These are phyloP conservation scores for Calonectria multiphialidica DNA, from an alignment of 2,329 filamentous ascomycete genomes.

Conservation along the genomic window DNA sequence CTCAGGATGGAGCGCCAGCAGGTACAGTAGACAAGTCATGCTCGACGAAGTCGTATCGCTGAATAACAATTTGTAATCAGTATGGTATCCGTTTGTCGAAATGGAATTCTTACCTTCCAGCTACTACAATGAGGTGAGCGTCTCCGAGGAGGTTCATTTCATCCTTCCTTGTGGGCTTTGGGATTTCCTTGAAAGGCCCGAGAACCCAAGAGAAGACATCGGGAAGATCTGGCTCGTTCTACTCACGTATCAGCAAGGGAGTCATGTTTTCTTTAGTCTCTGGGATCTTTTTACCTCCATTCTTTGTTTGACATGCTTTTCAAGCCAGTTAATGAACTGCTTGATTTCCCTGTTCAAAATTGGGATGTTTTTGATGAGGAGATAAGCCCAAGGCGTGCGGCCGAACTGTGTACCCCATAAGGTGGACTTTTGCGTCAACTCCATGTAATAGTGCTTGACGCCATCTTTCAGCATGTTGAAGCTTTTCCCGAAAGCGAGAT, in stretches of 20 bases:
- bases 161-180: not conserved
- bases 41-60: slow-evolving; percentile 52
- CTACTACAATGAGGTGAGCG: slow-evolving; percentile 16
- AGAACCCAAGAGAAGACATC: slow-evolving; percentile 21
- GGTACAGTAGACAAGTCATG: slow-evolving; percentile 46
- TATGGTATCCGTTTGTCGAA: not conserved
- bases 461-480: slow-evolving; percentile 48
- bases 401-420: not conserved
- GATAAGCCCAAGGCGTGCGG: not conserved
- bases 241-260: not conserved
- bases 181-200: not conserved
- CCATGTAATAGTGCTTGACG: not conserved
- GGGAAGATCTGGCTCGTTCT: slow-evolving; percentile 16
- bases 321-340: slow-evolving; percentile 1
- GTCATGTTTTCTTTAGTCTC: too few species aligned
- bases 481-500: slow-evolving; percentile 51
- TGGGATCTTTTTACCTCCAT: not conserved
- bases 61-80: not conserved
- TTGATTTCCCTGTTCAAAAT: not conserved
- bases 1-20: slow-evolving; percentile 43
- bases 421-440: not conserved
- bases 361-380: not conserved
- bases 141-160: slow-evolving; percentile 10
- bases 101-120: slow-evolving; percentile 12
- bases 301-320: not conserved